Base-by-base conservation (phyloP, 306 rosid genomes). In the Acacia confusa region DNA sequence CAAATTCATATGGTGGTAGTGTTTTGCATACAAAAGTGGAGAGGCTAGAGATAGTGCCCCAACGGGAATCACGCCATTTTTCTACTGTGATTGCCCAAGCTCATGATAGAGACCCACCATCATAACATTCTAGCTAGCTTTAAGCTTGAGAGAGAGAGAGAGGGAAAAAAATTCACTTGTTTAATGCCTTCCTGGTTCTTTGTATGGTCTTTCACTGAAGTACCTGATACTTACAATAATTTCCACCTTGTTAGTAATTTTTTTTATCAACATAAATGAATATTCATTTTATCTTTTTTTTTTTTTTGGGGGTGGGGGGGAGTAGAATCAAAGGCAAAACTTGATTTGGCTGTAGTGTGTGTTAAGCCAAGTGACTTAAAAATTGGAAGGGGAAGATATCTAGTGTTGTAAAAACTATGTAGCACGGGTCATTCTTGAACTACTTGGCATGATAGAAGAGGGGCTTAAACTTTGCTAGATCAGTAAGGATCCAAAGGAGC, bases 21-120 rank as follows among this genome's bases (percentile, higher is more conserved):
- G 43, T 45, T 57, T 74, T 63, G 40, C 36, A 76, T n/a, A 52
- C 53, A 70, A 69, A 72, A 50, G 66, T 43, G 74, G 57, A 75
- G 65, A 70, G 60, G 20, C n/a, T 34, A 75, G 82, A 71, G 80
- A 63, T 69, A 69, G 34, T 11, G 28, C 76, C 50, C 38, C 2
- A 34, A 3, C 61, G 76, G 79, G 73, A 84, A 69, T 12, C 78
- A 79, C 9, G 9, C 60, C 27, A 55, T 76, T 82, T 40, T 38
- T 82, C 79, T 15, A 63, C 40, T 63, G 69, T 28, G 13, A 63
- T 15, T 27, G 41, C n/a, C 41, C 47, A 67, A 34, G 28, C 1
- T 67, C 47, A 67, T 36, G 48, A 9, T 36, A 67, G 27, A 34
- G 72, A 67, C 47, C 47, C 72, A 67, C 47, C 72, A 19, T 34